Conservation (phyloP, 2,329 filamentous ascomycete genomes). For the Aspergillus latus region DNA sequence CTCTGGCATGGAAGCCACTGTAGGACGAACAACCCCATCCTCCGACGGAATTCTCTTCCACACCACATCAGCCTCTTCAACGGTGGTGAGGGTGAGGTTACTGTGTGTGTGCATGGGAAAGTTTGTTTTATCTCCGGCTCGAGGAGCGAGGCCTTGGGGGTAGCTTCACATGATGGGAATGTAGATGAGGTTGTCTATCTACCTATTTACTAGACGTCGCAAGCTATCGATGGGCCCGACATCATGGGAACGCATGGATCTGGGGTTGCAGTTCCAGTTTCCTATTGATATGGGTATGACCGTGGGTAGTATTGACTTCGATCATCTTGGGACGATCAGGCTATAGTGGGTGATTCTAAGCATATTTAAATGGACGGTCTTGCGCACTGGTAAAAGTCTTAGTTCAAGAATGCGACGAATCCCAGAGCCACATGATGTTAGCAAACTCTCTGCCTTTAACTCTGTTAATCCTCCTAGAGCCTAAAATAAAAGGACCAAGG, state of each 20-base stretch:
- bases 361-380: neutral
- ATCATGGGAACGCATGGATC: conserved; percentile 9
- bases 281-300: conserved; percentile 3
- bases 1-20: conserved; percentile 9
- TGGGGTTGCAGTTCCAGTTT: conserved; percentile 10
- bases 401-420: neutral
- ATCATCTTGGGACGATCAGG: conserved; percentile 5
- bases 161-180: neutral
- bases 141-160: neutral
- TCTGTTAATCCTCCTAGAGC: neutral
- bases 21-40: conserved; percentile 8
- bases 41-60: neutral
- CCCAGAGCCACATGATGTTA: conserved; percentile 4
- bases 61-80: neutral
- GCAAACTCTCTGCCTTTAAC: neutral
- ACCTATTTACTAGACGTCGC: neutral
- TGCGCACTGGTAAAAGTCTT: neutral
- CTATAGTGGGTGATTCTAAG: neutral
- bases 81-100: neutral
- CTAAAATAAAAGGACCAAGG: neutral
- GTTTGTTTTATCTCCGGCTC: neutral
- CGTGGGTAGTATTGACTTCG: conserved; percentile 8
- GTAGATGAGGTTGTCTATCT: neutral
- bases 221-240: neutral
- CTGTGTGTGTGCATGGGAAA: neutral